These are phyloP conservation scores for Kurtzmaniella quercitrusa DNA, from an alignment of 1,139 yeast genomes.

Conservation along the genomic window DNA sequence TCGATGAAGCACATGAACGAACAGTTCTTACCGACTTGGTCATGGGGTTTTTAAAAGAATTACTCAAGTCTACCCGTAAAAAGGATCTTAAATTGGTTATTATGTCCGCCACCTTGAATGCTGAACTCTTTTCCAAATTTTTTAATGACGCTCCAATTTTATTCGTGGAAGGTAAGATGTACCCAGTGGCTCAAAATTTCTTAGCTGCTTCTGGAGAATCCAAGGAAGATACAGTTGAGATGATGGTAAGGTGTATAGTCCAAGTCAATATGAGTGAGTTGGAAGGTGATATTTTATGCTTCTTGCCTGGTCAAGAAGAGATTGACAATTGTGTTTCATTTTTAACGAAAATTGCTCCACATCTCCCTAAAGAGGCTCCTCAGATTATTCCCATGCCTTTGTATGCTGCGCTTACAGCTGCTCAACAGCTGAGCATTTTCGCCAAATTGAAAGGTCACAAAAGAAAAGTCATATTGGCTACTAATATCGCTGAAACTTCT, in stretches of 20 bases:
- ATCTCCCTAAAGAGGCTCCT: constrained; percentile 74
- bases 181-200: constrained; percentile 72
- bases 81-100: constrained; percentile 58
- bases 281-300: constrained; percentile 84
- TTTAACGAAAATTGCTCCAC: constrained; percentile 57
- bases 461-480: constrained; percentile 83
- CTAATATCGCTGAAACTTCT: constrained; percentile 96
- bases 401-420: constrained; percentile 89
- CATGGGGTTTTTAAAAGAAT: constrained; percentile 78
- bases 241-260: constrained; percentile 66
- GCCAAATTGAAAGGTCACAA: constrained; percentile 52
- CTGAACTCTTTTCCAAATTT: constrained; percentile 78
- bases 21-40: constrained; percentile 87
- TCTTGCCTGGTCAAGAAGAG: constrained; percentile 95
- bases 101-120: constrained; percentile 97
- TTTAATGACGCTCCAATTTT: constrained; percentile 76
- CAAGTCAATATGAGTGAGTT: constrained; percentile 79
- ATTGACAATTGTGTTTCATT: constrained; percentile 79
- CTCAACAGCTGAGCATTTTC: constrained; percentile 76
- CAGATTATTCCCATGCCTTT: constrained; percentile 72
- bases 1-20: constrained; percentile 98
- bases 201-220: constrained; percentile 40
- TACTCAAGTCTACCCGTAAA: constrained; percentile 39
- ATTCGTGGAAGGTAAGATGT: constrained; percentile 87
- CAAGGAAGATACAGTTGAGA: constrained; percentile 80